phyloP scores from a whole-genome alignment of 129 eudicot genomes.

The Scalesia atractyloides region DNA sequence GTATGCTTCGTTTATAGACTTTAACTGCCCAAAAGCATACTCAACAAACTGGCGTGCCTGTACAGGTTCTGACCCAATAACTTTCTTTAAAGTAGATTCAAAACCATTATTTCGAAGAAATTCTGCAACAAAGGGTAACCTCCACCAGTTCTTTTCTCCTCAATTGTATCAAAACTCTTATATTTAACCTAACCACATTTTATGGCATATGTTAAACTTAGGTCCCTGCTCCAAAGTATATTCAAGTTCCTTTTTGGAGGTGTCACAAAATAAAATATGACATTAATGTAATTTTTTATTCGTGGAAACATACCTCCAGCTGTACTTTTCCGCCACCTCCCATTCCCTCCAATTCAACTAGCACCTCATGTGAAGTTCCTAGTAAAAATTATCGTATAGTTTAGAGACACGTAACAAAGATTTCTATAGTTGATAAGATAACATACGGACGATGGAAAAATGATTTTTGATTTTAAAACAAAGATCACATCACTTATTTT shows the following conservation, averaged over 20 bases:
- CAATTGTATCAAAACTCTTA: slow-evolving; percentile 77
- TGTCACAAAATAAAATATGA: neutral
- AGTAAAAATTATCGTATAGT: slow-evolving; percentile 20
- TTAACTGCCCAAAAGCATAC: slow-evolving; percentile 83
- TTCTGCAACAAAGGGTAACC: slow-evolving; percentile 74
- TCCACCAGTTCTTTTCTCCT: slow-evolving; percentile 88
- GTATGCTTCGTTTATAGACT: slow-evolving; percentile 66
- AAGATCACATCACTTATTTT: neutral
- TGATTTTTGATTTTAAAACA: neutral
- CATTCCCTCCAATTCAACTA: slow-evolving; percentile 96
- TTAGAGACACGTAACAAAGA: slow-evolving; percentile 1
- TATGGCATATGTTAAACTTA: neutral
- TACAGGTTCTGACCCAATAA: slow-evolving; percentile 81
- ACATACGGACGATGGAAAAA: neutral
- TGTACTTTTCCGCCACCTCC: slow-evolving; percentile 99
- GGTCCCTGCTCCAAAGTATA: neutral
- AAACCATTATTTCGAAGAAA: slow-evolving; percentile 70
- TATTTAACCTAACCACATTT: slow-evolving; percentile 60
- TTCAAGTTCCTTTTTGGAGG: neutral
- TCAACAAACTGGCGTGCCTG: slow-evolving; percentile 95
- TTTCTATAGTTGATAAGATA: slow-evolving; percentile 6
- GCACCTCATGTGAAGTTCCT: slow-evolving; percentile 82
- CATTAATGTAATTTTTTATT: slow-evolving; percentile 9
- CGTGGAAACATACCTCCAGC: slow-evolving; percentile 66
- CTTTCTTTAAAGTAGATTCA: slow-evolving; percentile 71